Conservation (phyloP, 139 green algal species). For the Astrephomene gubernaculifera region DNA sequence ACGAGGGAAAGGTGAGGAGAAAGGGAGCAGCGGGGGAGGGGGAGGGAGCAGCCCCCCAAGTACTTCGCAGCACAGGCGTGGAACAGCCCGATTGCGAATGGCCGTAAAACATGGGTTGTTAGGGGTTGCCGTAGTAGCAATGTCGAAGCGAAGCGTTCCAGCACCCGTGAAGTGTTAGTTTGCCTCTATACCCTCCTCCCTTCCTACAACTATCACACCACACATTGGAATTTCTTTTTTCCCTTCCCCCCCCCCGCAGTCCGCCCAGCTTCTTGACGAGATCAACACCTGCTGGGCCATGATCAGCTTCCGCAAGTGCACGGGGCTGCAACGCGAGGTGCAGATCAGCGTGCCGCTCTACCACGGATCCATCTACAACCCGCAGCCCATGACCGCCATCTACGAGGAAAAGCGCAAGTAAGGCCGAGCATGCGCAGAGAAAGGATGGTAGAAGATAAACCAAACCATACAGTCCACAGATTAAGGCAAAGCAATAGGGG, state of each 20-base stretch:
- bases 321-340: constrained; percentile 48
- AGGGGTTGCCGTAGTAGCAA: too few species aligned
- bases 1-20: constrained; percentile 33
- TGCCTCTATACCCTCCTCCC: too few species aligned
- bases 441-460: background rate
- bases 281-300: constrained; percentile 68
- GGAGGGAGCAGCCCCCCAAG: too few species aligned
- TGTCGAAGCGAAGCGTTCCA: too few species aligned
- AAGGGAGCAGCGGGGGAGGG: too few species aligned
- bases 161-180: too few species aligned
- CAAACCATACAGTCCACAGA: too few species aligned
- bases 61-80: too few species aligned
- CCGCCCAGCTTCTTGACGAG: constrained; percentile 63
- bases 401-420: constrained; percentile 51
- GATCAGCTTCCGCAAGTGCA: constrained; percentile 60
- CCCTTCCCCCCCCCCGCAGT: constrained; percentile 55
- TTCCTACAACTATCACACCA: background rate
- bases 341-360: constrained; percentile 57
- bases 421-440: background rate
- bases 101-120: too few species aligned
- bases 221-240: too few species aligned
- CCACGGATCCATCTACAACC: constrained; percentile 53
- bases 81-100: too few species aligned
- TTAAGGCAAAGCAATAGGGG: too few species aligned
- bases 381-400: constrained; percentile 45